Evolutionary conservation across 192 early-diverging fungal species (phyloP).

Genomic region (Coemansia sp.): DNA sequence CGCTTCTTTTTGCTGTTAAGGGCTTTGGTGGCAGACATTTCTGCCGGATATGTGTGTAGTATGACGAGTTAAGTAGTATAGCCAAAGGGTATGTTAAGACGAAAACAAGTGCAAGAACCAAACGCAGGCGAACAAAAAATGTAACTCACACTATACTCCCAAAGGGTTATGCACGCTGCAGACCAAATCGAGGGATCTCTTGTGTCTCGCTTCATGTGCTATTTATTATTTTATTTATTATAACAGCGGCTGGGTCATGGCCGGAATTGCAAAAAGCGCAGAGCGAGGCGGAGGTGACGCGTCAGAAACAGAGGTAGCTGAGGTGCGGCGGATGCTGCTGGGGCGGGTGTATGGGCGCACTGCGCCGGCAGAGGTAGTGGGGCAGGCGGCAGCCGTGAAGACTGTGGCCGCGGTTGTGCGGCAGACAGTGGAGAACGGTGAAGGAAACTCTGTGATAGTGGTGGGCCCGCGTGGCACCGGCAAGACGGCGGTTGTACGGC

Average conservation of each 20-base stretch:
- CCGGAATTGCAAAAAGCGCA: background rate
- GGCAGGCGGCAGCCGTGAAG: constrained; percentile 25
- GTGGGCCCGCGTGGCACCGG: constrained; percentile 80
- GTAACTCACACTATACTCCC: background rate
- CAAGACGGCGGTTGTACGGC: constrained; percentile 57
- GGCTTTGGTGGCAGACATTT: constrained; percentile 30
- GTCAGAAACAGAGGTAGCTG: background rate
- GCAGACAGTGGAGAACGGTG: constrained; percentile 40
- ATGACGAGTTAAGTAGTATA: background rate
- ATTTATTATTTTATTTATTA: background rate
- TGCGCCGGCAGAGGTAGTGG: constrained; percentile 31
- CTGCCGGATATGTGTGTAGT: constrained; percentile 1
- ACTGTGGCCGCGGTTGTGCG: constrained; percentile 24
- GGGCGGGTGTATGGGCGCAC: constrained; percentile 30
- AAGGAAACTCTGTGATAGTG: constrained; percentile 85
- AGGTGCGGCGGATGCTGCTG: constrained; percentile 15
- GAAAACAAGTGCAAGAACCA: constrained; percentile 1
- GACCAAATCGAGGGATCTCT: background rate
- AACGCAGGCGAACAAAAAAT: background rate
- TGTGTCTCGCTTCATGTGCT: background rate
- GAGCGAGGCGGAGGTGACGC: background rate
- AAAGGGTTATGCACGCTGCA: background rate
- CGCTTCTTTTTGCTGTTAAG: constrained; percentile 79
- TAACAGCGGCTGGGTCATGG: background rate
- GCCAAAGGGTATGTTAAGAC: background rate